Percentiles rank a stretch among this genome's conserved stretches.
Evolutionary conservation across 2,329 filamentous ascomycete genomes (phyloP).

Genomic region (Sporothrix schenckii): DNA sequence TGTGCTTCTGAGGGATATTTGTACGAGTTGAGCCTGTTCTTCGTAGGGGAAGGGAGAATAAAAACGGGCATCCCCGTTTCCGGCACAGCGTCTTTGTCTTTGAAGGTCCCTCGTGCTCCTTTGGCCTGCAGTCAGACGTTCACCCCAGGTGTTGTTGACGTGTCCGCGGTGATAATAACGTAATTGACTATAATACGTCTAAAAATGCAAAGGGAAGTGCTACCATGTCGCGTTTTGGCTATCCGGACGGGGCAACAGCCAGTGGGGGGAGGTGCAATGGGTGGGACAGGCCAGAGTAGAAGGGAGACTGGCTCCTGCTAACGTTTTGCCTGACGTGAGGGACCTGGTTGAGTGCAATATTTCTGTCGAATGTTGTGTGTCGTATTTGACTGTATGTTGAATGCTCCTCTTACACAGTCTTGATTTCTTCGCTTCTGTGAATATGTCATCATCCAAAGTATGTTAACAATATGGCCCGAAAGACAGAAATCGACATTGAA

Average conservation of each 20-base stretch:
- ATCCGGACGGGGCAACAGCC: neutral
- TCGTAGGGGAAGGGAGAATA: neutral
- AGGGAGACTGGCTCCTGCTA: neutral
- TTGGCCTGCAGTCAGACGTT: neutral
- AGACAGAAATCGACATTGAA: no score
- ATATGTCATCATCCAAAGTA: no score
- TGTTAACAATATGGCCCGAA: no score
- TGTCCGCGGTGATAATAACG: conserved; percentile 4
- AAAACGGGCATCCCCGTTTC: neutral
- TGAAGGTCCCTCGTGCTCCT: neutral
- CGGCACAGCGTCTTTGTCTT: neutral
- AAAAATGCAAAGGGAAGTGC: neutral
- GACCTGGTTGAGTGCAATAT: no score
- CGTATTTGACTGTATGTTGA: no score
- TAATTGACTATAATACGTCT: conserved; percentile 11
- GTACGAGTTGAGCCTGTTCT: neutral
- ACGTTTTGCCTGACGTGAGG: no score
- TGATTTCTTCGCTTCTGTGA: no score
- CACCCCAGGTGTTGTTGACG: neutral
- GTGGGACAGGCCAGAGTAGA: neutral
- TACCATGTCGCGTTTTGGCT: neutral
- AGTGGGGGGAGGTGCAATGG: conserved; percentile 17
- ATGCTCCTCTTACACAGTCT: no score
- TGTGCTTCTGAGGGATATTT: neutral
- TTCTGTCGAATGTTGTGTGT: no score